These are phyloP conservation scores for Sphagnum tenellum DNA, from an alignment of 225 moss, liverwort and hornwort species.

Conservation along the genomic window DNA sequence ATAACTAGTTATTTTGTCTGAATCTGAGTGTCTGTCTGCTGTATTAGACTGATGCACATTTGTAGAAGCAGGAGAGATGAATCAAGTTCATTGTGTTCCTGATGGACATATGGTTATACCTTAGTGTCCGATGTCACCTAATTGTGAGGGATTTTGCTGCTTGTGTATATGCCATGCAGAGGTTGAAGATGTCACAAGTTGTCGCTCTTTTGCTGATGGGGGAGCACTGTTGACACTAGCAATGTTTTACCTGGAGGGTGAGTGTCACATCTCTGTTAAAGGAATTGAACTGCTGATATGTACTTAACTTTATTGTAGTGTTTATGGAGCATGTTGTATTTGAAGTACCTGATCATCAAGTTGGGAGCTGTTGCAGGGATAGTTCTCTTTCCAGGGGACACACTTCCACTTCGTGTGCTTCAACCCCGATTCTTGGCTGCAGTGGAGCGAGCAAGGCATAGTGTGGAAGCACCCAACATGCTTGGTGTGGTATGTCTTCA, in stretches of 20 bases:
- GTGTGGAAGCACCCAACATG: slow-evolving; percentile 69
- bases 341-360: not conserved
- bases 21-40: too few relatives aligned
- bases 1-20: too few relatives aligned
- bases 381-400: slow-evolving; percentile 86
- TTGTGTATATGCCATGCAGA: slow-evolving; percentile 25
- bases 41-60: too few relatives aligned
- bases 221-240: slow-evolving; percentile 78
- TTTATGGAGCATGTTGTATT: too few relatives aligned
- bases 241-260: slow-evolving; percentile 96
- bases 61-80: too few relatives aligned
- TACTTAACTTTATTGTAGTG: too few relatives aligned
- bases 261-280: not conserved
- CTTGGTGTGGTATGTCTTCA: slow-evolving; percentile 50
- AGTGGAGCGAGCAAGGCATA: slow-evolving; percentile 82
- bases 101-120: too few relatives aligned
- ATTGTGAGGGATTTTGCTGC: too few relatives aligned
- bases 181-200: slow-evolving; percentile 63
- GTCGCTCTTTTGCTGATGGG: slow-evolving; percentile 63
- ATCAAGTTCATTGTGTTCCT: too few relatives aligned
- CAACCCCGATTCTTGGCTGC: slow-evolving; percentile 92
- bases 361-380: slow-evolving; percentile 39
- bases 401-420: slow-evolving; percentile 78
- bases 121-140: too few relatives aligned
- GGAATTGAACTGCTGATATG: too few relatives aligned